Evolutionary conservation across 2,329 filamentous ascomycete species (phyloP).

Genomic region (Davidsoniella australis): DNA sequence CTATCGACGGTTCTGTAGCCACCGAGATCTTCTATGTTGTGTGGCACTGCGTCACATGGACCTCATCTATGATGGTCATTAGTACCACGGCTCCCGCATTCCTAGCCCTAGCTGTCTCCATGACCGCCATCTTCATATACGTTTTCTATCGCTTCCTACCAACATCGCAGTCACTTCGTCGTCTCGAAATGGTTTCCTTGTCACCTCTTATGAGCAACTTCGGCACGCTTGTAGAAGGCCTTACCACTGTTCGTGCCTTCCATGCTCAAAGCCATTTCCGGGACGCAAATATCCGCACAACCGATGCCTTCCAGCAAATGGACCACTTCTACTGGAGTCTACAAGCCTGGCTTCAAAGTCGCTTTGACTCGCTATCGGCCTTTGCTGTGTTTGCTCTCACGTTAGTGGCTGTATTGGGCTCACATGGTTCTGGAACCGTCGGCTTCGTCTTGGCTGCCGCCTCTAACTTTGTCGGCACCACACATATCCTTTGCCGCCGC

Average conservation of each 20-base stretch:
- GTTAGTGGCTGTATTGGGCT: constrained; percentile 53
- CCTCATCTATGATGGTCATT: constrained; percentile 60
- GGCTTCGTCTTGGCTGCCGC: constrained; percentile 70
- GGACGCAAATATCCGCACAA: constrained; percentile 59
- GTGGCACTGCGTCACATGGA: constrained; percentile 53
- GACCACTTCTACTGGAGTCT: constrained; percentile 92
- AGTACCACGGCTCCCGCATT: constrained; percentile 63
- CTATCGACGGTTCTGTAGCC: constrained; percentile 74
- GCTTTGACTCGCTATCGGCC: constrained; percentile 58
- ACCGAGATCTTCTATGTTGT: constrained; percentile 54
- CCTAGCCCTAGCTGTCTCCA: constrained; percentile 49
- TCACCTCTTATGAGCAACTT: constrained; percentile 87
- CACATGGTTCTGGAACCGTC: constrained; percentile 60
- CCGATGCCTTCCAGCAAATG: constrained; percentile 82
- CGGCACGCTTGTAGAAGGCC: constrained; percentile 66
- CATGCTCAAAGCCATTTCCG: constrained; percentile 66
- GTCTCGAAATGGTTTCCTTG: constrained; percentile 77
- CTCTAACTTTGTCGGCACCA: constrained; percentile 49
- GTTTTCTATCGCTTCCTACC: constrained; percentile 67
- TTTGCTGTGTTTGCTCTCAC: constrained; percentile 58
- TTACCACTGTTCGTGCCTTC: constrained; percentile 77
- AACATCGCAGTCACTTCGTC: constrained; percentile 63
- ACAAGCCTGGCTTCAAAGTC: constrained; percentile 68
- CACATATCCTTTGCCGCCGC: constrained; percentile 56
- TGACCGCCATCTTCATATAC: constrained; percentile 52